Evolutionary conservation across 306 rosid genomes (phyloP), one percentile per base, ranked within the genome.

Genomic region (Carpinus fangiana): DNA sequence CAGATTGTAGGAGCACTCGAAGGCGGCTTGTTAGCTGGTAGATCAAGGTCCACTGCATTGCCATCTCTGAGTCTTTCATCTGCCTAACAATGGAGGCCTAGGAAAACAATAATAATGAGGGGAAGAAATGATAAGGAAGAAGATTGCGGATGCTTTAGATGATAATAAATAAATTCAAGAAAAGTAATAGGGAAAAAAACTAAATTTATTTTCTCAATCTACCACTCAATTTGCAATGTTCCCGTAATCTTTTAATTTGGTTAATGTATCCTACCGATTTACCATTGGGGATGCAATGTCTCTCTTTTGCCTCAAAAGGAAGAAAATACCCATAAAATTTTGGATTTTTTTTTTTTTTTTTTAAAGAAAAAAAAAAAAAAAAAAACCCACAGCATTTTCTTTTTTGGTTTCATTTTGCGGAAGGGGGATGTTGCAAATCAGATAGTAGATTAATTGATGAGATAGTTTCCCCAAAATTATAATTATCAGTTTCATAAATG

Each of bases 21-120:
- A 95, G 41, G 76, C 96, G 93, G 84, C 86, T 93, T 10, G 93
- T 80, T 46, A 92, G 96, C 87, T 90, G 94, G 89, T 95, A 95
- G 78, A 88, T 93, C 85, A 95, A 83, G 48, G 94, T 84, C 97
- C 98, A 93, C 75, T 90, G 97, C 87, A 87, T 89, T 41, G 88
- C 98, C 98, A 95, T 95, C 86, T 90, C 96, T 10, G 93, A 83
- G 70, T 91, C 98, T 86, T 90, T 92, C 98, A 95, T 92, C 79
- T 92, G 98, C 85, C 98, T 86, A 68, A 91, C 85, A 10, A 95
- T 80, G 59, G 96, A 86, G 55, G 97, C 98, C 98, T 95, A 76
- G 52, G 54, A 73, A 55, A 67, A 53, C 56, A 51, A 31, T 31
- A 31, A 71, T 55, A 7, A 55, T 1, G 23, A n/a, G 53, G 20